Conservation (phyloP, 2,329 filamentous ascomycete species). For the Stemphylium lycopersici region DNA sequence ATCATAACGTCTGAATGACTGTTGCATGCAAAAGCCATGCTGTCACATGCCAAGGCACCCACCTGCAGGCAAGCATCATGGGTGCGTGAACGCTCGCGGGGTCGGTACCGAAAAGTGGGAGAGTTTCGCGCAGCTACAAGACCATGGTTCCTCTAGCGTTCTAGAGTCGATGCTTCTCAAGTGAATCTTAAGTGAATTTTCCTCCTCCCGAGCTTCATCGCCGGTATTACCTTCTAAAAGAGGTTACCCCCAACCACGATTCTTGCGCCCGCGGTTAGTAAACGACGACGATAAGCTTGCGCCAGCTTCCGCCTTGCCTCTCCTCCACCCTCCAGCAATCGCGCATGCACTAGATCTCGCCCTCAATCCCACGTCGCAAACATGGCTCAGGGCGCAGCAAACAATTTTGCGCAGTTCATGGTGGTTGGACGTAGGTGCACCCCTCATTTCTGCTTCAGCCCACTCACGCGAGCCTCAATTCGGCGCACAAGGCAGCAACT, state of each 20-base stretch:
- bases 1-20: neutral
- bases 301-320: constrained; percentile 22
- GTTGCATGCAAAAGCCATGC: constrained; percentile 3
- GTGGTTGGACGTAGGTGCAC: constrained; percentile 84
- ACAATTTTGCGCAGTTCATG: constrained; percentile 92
- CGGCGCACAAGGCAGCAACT: constrained; percentile 12
- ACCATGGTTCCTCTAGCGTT: neutral
- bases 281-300: constrained; percentile 33
- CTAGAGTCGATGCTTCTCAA: neutral
- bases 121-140: neutral
- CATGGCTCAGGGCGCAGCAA: constrained; percentile 36
- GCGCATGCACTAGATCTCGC: constrained; percentile 12
- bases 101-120: constrained; percentile 22
- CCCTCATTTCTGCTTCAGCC: constrained; percentile 14
- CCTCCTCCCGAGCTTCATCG: constrained; percentile 15
- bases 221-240: constrained; percentile 36
- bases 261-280: constrained; percentile 19
- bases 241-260: constrained; percentile 31
- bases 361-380: constrained; percentile 4
- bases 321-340: constrained; percentile 7
- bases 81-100: constrained; percentile 18
- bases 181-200: too few relatives aligned
- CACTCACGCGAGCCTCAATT: constrained; percentile 2
- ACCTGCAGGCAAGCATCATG: constrained; percentile 20
- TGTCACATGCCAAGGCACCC: constrained; percentile 20